Evolutionary conservation across 1,284 basidiomycete species (phyloP), one percentile per base, ranked within the genome.

Genomic region (Pholiota adiposa): DNA sequence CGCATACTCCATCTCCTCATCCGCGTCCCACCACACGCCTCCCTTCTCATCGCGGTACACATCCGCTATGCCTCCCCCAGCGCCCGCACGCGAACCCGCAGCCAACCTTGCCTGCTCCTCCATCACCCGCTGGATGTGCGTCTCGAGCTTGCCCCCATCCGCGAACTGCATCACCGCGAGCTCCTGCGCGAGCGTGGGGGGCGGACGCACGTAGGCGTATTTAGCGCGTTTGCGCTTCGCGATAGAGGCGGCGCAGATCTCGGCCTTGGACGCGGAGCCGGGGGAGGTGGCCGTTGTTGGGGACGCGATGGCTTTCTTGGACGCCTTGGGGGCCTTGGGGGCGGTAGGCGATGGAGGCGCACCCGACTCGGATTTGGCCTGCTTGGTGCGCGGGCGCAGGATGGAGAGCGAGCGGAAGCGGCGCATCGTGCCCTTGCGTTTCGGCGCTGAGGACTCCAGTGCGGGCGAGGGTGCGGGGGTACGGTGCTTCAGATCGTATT

Each of bases 1-100:
- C 9, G 79, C 74, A 65, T 87, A 89, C 69, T 91, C 89, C 77
- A 80, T 77, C 65, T 84, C 82, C 72, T 91, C 89, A 23, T 88
- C 86, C 58, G 80, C 82, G 67, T 91, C 89, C 73, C 81, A 79
- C 87, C 88, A 91, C 16, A 90, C 61, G 0, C 81, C 81, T 27
- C 87, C 88, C 23, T 78, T 73, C 1, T 72, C 84, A 58, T 90
- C 88, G 9, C 84, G 77, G 69, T 83, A 82, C 2, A 87, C 79
- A 31, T 79, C 82, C 9, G 73, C 77, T 9, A 85, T 79, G 23
- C 78, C 79, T 16, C 65, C 41, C 19, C 56, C 51, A 4, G 64
- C 64, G 21, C 64, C 59, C 8, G 56, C 21, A 19, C 50, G 50
- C 11, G 70, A 65, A 11, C 68, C 69, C 0, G 69, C 69, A 2